Evolutionary conservation across 345 rosid genomes (phyloP).

Genomic region (Moringa oleifera): DNA sequence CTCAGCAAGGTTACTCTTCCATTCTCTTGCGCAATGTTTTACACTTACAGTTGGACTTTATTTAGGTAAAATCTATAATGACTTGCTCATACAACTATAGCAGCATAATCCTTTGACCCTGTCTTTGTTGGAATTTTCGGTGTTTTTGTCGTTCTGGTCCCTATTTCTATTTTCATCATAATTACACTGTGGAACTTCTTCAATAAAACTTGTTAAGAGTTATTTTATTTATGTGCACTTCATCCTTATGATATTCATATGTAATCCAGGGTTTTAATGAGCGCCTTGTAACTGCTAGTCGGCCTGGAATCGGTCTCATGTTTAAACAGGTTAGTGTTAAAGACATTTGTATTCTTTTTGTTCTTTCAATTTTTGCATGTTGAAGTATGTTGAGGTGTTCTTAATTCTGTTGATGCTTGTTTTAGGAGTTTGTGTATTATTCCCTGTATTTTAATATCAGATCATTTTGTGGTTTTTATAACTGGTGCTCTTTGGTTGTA

Average conservation of each 20-base stretch:
- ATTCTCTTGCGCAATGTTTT: conserved; percentile 4
- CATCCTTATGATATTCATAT: conserved; percentile 12
- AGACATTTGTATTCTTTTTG: conserved; percentile 3
- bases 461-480: background rate
- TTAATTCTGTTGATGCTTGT: too few relatives aligned
- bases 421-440: background rate
- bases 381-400: conserved; percentile 2
- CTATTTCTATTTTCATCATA: background rate
- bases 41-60: conserved; percentile 1
- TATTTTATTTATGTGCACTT: background rate
- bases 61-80: background rate
- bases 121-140: background rate
- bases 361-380: background rate
- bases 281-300: conserved; percentile 81
- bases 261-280: conserved; percentile 81
- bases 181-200: conserved; percentile 1
- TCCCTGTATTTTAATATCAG: background rate
- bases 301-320: conserved; percentile 87
- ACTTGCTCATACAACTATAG: background rate
- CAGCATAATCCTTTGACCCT: background rate
- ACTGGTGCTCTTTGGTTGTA: background rate
- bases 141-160: background rate
- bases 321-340: conserved; percentile 74
- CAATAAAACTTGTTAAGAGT: conserved; percentile 2
- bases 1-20: conserved; percentile 78